Conservation (phyloP, 176 grass and related monocot species). For the Otatea glauca region DNA sequence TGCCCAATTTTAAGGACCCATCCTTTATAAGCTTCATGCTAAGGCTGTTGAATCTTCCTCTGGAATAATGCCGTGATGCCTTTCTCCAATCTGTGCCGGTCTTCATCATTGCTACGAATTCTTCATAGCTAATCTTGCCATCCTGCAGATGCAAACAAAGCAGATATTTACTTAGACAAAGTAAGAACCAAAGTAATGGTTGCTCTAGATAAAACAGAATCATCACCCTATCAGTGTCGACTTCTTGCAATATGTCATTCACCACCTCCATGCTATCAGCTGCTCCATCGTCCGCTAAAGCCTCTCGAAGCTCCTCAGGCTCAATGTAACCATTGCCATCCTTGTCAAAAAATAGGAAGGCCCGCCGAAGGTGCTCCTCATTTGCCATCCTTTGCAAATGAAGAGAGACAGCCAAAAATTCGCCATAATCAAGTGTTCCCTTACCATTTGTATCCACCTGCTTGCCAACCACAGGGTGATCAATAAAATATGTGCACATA, state of each 20-base stretch:
- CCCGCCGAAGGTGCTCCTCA: constrained; percentile 84
- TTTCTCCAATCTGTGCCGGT: constrained; percentile 99
- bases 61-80: constrained; percentile 96
- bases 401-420: constrained; percentile 96
- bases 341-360: constrained; percentile 96
- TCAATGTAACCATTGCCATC: constrained; percentile 95
- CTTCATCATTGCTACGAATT: constrained; percentile 99
- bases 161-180: constrained; percentile 25
- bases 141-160: constrained; percentile 58
- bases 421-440: constrained; percentile 82
- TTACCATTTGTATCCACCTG: constrained; percentile 97
- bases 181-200: not conserved
- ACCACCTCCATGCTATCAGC: constrained; percentile 87
- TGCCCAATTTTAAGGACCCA: constrained; percentile 85
- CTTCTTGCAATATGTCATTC: constrained; percentile 96
- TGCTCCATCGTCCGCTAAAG: constrained; percentile 78
- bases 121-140: constrained; percentile 96
- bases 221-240: constrained; percentile 92
- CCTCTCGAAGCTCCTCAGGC: constrained; percentile 82
- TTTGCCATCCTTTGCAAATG: constrained; percentile 99
- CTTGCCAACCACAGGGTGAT: constrained; percentile 28
- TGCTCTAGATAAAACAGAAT: constrained; percentile 2
- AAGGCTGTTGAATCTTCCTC: constrained; percentile 98
- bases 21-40: constrained; percentile 98
- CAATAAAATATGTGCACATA: constrained; percentile 29